Evolutionary conservation across 345 rosid genomes (phyloP), one percentile per base, ranked within the genome.

Genomic region (Murraya paniculata): DNA sequence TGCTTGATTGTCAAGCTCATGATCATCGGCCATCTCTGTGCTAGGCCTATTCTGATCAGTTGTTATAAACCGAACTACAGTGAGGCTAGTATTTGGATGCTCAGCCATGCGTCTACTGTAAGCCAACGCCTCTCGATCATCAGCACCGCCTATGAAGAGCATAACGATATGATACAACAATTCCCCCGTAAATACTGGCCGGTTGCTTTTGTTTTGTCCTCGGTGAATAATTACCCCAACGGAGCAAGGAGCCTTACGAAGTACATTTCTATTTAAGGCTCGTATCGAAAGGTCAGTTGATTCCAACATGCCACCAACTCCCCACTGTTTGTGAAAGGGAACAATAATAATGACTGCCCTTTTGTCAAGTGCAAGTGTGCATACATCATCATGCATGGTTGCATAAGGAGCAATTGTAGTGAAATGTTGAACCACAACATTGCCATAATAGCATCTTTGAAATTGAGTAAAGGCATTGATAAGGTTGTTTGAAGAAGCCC

Each of bases 121-220:
- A 9, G 80, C 86, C 0, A 84, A 56, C 1, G 82, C 86, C 31
- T 84, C 84, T 6, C 84, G 24, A 25, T 75, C 86, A 48, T 84
- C 86, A 3, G 60, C 75, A 3, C 86, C 84, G 4, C 86, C 86
- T 7, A 81, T 59, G 84, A 78, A 78, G 36, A 84, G 77, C 69
- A 84, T 19, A 0, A 25, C 80, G 5, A 84, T 61, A 19, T 45
- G 36, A 45, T 18, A 75, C 53, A n/a, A 9, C 3, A 31, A 59
- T 18, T 33, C 2, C n/a, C 22, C 62, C 57, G 25, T 21, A 22
- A 41, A 21, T 4, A 4, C 48, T 13, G 25, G 25, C 4, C 28
- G 64, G 33, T 25, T 33, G 27, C 21, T 5, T 2, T 50, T 27
- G 0, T 30, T 30, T 31, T 33, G 62, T 38, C 79, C 79, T 0